These are phyloP conservation scores for Myxozyma neglecta DNA, from an alignment of 805 yeast species.

Conservation along the genomic window DNA sequence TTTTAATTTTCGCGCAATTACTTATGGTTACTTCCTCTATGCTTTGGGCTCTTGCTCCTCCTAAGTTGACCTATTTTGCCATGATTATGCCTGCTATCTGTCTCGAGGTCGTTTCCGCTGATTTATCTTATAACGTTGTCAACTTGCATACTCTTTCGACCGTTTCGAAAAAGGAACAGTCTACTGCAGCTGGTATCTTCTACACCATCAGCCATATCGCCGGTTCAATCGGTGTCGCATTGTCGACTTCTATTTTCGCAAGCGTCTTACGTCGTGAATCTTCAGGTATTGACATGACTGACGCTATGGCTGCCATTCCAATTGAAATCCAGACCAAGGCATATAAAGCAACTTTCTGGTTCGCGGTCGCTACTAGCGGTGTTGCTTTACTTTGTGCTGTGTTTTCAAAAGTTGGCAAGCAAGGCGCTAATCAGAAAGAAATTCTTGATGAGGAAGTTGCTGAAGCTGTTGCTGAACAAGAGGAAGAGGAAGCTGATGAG, in stretches of 20 bases:
- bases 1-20: slow-evolving; percentile 42
- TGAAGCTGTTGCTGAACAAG: neutral
- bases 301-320: neutral
- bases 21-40: slow-evolving; percentile 44
- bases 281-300: neutral
- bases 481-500: slow-evolving; percentile 6
- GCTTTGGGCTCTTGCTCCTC: slow-evolving; percentile 47
- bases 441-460: neutral
- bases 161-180: slow-evolving; percentile 45
- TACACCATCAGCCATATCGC: slow-evolving; percentile 48
- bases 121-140: slow-evolving; percentile 49
- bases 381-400: slow-evolving; percentile 36
- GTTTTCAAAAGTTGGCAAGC: slow-evolving; percentile 42
- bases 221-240: slow-evolving; percentile 47
- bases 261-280: slow-evolving; percentile 32
- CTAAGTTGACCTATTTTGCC: slow-evolving; percentile 45
- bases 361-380: slow-evolving; percentile 42
- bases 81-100: slow-evolving; percentile 50
- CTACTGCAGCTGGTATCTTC: slow-evolving; percentile 52
- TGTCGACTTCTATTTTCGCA: slow-evolving; percentile 45
- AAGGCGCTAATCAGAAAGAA: slow-evolving; percentile 4
- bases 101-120: slow-evolving; percentile 50
- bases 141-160: slow-evolving; percentile 48
- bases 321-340: slow-evolving; percentile 13
- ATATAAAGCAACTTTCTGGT: slow-evolving; percentile 31